A percentile compares a stretch with the other conserved stretches of the same genome.
Conservation (phyloP, 768 basidiomycete species). For the Tricholoma matsutake region DNA sequence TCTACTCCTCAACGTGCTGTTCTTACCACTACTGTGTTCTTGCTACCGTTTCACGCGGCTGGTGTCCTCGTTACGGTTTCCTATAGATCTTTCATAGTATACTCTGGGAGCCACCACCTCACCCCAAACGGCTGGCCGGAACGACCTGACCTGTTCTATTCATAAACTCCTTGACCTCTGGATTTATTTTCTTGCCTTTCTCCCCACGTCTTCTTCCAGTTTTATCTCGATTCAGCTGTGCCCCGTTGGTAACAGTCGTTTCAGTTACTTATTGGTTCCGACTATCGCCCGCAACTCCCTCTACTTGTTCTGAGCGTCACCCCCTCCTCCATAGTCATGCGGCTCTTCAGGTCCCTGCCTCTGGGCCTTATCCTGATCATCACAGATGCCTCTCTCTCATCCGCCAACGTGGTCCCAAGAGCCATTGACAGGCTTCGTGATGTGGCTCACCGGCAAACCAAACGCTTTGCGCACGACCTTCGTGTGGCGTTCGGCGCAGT, state of each 20-base stretch:
- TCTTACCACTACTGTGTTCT: no score
- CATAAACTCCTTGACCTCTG: constrained; percentile 14
- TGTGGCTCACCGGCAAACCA: constrained; percentile 55
- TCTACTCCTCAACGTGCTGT: no score
- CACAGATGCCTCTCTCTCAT: constrained; percentile 23
- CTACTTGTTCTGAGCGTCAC: constrained; percentile 1
- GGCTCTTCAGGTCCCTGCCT: constrained; percentile 29
- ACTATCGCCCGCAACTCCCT: constrained; percentile 7
- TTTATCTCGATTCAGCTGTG: constrained; percentile 21
- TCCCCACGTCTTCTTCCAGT: constrained; percentile 6
- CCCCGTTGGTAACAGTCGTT: constrained; percentile 16
- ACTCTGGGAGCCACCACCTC: constrained; percentile 15
- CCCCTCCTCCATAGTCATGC: constrained; percentile 9
- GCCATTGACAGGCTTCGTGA: constrained; percentile 48
- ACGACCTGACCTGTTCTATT: constrained; percentile 16
- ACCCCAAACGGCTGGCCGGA: constrained; percentile 22
- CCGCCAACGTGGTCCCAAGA: constrained; percentile 36
- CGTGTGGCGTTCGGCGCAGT: constrained; percentile 60
- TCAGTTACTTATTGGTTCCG: constrained; percentile 14
- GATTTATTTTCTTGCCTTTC: constrained; percentile 9
- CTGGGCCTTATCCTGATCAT: constrained; percentile 36
- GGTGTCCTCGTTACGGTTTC: constrained; percentile 7
- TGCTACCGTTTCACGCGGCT: constrained; percentile 7
- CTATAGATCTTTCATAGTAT: neutral
- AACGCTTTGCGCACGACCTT: constrained; percentile 63